Conservation (phyloP, 176 grass and related monocot genomes). For the Avena sativa region DNA sequence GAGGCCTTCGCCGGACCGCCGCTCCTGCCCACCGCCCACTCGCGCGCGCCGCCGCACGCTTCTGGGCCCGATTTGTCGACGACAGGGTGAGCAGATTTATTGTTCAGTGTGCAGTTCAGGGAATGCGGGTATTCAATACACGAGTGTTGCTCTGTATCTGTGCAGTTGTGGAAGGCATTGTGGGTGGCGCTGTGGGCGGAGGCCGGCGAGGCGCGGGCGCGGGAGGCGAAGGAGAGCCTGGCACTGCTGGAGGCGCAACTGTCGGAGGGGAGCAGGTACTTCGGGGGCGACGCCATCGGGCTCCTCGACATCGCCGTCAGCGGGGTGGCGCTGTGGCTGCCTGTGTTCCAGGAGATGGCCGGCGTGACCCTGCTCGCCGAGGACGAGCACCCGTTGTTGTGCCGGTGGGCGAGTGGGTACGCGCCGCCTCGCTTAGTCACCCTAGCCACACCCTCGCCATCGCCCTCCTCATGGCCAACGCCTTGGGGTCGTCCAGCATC, state of each 20-base stretch:
- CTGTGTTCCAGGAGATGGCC: neutral
- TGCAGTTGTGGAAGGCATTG: neutral
- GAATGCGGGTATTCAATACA: neutral
- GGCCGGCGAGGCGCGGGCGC: neutral
- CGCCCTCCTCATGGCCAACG: no score
- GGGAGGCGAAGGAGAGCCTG: neutral
- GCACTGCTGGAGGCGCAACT: neutral
- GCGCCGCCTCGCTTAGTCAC: no score
- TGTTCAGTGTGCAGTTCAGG: no score
- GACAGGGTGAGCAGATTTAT: neutral
- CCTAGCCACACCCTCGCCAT: no score
- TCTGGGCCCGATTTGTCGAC: constrained; percentile 13
- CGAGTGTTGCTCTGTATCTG: neutral
- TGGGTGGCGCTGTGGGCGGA: neutral
- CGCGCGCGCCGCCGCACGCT: neutral
- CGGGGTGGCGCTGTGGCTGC: neutral
- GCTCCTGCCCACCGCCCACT: neutral
- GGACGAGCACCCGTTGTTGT: neutral
- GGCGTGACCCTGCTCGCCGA: neutral
- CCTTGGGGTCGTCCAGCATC: no score
- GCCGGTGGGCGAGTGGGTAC: neutral
- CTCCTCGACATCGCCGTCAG: neutral
- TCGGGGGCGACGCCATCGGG: neutral
- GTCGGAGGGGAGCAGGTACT: neutral
- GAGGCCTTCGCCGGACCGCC: constrained; percentile 25